Evolutionary conservation across 2,329 filamentous ascomycete genomes (phyloP).

Genomic region (Passalora sequoiae): DNA sequence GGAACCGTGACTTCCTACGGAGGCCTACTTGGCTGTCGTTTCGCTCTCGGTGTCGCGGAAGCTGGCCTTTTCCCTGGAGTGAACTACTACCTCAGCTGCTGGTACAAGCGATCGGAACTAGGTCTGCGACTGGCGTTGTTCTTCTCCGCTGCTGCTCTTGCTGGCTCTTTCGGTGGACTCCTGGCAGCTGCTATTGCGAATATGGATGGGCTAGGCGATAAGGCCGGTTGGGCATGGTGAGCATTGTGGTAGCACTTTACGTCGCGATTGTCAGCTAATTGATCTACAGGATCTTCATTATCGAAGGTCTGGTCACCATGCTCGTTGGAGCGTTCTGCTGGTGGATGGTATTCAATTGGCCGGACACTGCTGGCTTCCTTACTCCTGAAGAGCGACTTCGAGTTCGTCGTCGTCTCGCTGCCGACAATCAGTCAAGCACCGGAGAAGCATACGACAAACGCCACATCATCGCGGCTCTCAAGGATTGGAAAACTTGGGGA

Average conservation of each 20-base stretch:
- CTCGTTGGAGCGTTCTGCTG: constrained; percentile 46
- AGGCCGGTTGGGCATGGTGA: constrained; percentile 35
- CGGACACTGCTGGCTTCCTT: constrained; percentile 54
- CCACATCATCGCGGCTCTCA: constrained; percentile 41
- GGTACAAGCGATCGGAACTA: constrained; percentile 75
- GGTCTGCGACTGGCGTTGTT: constrained; percentile 74
- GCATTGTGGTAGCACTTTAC: not conserved
- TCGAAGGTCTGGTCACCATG: constrained; percentile 59
- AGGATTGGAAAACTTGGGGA: constrained; percentile 77
- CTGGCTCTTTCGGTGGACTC: constrained; percentile 71
- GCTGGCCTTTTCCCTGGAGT: constrained; percentile 58
- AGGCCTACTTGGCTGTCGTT: constrained; percentile 27
- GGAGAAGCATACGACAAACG: constrained; percentile 26
- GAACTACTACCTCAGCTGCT: constrained; percentile 76
- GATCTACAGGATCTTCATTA: constrained; percentile 50
- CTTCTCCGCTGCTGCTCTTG: constrained; percentile 74
- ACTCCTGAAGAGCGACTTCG: constrained; percentile 37
- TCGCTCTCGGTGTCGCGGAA: constrained; percentile 30
- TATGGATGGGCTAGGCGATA: constrained; percentile 59
- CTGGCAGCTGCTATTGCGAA: constrained; percentile 66
- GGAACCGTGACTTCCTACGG: constrained; percentile 22
- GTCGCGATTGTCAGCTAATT: constrained; percentile 10
- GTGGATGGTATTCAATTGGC: constrained; percentile 50
- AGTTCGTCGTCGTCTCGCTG: constrained; percentile 24
- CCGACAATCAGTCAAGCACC: constrained; percentile 25